Conservation (phyloP, 805 yeast species). For the Wickerhamomyces bisporus region DNA sequence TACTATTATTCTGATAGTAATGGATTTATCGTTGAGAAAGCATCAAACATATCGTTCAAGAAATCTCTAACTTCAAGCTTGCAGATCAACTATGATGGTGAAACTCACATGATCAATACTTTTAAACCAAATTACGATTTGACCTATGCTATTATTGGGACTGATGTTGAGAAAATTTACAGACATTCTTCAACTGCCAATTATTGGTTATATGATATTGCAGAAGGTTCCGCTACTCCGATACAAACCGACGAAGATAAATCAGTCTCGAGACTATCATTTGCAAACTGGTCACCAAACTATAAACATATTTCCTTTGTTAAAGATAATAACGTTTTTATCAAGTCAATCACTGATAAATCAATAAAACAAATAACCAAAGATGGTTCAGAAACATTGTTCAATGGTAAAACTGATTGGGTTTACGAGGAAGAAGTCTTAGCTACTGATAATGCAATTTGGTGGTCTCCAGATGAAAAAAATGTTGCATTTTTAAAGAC, state of each 20-base stretch:
- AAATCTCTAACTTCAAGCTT: constrained; percentile 3
- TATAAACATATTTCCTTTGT: constrained; percentile 63
- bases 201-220: constrained; percentile 37
- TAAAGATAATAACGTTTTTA: constrained; percentile 57
- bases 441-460: constrained; percentile 59
- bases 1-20: constrained; percentile 10
- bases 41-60: constrained; percentile 7
- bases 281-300: constrained; percentile 71
- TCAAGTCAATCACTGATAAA: constrained; percentile 33
- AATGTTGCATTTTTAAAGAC: constrained; percentile 57
- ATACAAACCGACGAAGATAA: constrained; percentile 23
- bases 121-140: constrained; percentile 20
- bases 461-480: constrained; percentile 85
- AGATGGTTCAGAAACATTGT: constrained; percentile 63
- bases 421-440: constrained; percentile 90
- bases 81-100: constrained; percentile 8
- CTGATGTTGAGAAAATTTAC: constrained; percentile 51
- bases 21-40: constrained; percentile 13
- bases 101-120: constrained; percentile 6
- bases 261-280: constrained; percentile 28
- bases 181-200: constrained; percentile 42
- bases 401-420: constrained; percentile 91
- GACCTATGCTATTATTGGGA: constrained; percentile 38
- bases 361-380: constrained; percentile 41
- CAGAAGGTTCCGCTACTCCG: constrained; percentile 20